Evolutionary conservation across 352 stramenopile genomes (phyloP).

Genomic region (Pythium brachiatum): DNA sequence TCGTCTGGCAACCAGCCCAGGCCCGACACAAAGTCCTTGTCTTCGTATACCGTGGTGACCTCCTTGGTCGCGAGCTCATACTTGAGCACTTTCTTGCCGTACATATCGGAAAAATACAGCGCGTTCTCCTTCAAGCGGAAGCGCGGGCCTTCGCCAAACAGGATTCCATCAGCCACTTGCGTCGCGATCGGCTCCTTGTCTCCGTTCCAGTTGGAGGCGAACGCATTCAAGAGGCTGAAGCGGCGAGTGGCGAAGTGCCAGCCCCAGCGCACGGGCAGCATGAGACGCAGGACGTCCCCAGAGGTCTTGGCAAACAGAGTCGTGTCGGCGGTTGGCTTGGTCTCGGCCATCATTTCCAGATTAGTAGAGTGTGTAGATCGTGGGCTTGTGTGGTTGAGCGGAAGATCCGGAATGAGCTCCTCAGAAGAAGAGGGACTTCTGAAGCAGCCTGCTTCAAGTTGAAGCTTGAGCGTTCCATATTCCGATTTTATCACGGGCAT

Average conservation of each 20-base stretch:
- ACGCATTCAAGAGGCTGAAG: conserved; percentile 10
- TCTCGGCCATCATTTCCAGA: neutral
- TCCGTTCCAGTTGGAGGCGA: conserved; percentile 16
- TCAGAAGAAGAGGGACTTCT: too few relatives aligned
- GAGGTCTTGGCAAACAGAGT: conserved; percentile 23
- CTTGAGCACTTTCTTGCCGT: conserved; percentile 53
- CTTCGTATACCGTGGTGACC: conserved; percentile 39
- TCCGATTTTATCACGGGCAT: neutral
- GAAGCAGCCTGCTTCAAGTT: too few relatives aligned
- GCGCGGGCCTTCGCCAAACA: conserved; percentile 59
- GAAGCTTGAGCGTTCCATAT: neutral
- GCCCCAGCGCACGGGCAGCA: conserved; percentile 27
- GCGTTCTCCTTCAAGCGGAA: conserved; percentile 50
- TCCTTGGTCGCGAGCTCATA: conserved; percentile 43
- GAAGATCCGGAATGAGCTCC: neutral
- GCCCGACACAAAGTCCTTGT: conserved; percentile 50
- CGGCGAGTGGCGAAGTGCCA: conserved; percentile 34
- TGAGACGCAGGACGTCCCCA: conserved; percentile 15
- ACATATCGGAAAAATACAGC: conserved; percentile 71
- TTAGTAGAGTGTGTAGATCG: neutral
- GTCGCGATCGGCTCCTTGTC: conserved; percentile 32
- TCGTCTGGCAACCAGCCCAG: conserved; percentile 64
- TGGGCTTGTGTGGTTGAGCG: neutral
- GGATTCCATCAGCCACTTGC: conserved; percentile 34
- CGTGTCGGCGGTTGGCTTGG: neutral